Base-by-base conservation (phyloP, 805 yeast species). In the Ascoidea asiatica region DNA sequence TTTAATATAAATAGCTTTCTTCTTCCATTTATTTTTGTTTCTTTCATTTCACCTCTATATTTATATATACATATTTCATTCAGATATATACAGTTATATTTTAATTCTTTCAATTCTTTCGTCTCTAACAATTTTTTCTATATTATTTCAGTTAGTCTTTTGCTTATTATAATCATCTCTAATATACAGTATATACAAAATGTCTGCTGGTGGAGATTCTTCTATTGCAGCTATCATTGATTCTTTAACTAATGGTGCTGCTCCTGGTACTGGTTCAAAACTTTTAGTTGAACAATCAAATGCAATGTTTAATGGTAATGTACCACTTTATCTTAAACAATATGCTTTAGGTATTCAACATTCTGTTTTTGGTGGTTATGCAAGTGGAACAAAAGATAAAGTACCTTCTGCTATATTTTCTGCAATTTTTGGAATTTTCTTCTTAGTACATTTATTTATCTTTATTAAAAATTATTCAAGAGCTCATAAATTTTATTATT, bases 291-390 rank as follows among this genome's bases (percentile, higher is more conserved):
- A 50, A 1, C 42, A 55, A 8, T 54, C 66, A 3, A 66, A 66
- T 50, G 58, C 59, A 5, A 46, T 64, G 33, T 47, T 67, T n/a
- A 70, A 70, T 2, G 48, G 47, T 5, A 41, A 48, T 0, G 60
- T 74, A 22, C 82, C 84, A 1, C 45, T 39, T 3, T 53, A 50
- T 3, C 15, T 29, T 29, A 11, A 8, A 2, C 35, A 29, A 29
- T 65, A 63, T 43, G 67, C 66, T 11, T 46, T 65, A 37, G 59
- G 55, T 4, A 48, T 56, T 29, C 80, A 76, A 54, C 67, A 64
- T 44, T 62, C 75, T 5, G 57, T 78, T 38, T 80, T 79, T 61
- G 89, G 89, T 7, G 74, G 74, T 5, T 82, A 79, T 53, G 85
- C 87, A 2, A 8, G 15, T 29, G 53, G 53, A 21, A 40, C 40